These are phyloP conservation scores for Pseudognaphalium luteoalbum DNA, from an alignment of 129 eudicot species.

Conservation along the genomic window DNA sequence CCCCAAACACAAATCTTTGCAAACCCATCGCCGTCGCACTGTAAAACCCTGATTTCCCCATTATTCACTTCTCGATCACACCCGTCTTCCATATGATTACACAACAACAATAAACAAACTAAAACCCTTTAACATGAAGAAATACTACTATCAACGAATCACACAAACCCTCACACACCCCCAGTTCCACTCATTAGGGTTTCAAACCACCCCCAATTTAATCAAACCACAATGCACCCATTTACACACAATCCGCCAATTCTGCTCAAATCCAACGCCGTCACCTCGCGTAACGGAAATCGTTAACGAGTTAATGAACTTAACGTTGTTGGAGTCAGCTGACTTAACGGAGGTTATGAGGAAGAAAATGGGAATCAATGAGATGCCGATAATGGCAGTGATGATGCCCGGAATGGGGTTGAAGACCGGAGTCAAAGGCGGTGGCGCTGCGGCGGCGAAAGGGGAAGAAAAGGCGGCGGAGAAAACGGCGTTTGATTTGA, in stretches of 20 bases:
- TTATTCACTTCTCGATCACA: constrained; percentile 20
- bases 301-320: constrained; percentile 57
- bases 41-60: constrained; percentile 27
- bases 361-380: constrained; percentile 56
- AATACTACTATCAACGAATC: constrained; percentile 25
- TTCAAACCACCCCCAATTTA: constrained; percentile 11
- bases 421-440: constrained; percentile 37
- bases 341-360: constrained; percentile 64
- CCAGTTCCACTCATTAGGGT: constrained; percentile 18
- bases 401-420: constrained; percentile 95
- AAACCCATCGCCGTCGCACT: constrained; percentile 34
- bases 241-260: constrained; percentile 27
- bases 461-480: constrained; percentile 54
- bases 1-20: constrained; percentile 11
- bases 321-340: constrained; percentile 64
- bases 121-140: constrained; percentile 31
- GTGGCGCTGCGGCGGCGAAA: constrained; percentile 38
- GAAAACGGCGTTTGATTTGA: constrained; percentile 85
- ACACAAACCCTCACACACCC: constrained; percentile 22
- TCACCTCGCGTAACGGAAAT: constrained; percentile 57
- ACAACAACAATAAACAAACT: background rate
- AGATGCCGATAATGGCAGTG: constrained; percentile 75
- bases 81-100: constrained; percentile 27
- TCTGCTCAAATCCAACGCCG: constrained; percentile 42
- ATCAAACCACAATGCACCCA: constrained; percentile 24